Evolutionary conservation across 495 filamentous ascomycete genomes (phyloP).

Genomic region (Chlorociboria aeruginascens): DNA sequence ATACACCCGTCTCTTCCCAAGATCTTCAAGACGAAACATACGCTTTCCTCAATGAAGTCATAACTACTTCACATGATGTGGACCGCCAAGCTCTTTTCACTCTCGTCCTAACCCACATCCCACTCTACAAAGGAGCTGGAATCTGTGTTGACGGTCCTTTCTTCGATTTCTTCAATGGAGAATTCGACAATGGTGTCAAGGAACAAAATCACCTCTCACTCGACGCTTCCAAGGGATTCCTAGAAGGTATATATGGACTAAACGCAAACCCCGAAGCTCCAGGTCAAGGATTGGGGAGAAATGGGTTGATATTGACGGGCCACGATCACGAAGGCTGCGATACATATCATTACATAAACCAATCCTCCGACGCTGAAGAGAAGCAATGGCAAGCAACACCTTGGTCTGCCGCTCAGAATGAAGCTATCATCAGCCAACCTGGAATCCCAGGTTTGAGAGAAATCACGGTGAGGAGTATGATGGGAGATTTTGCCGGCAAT

Average conservation of each 20-base stretch:
- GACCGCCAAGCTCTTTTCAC: conserved; percentile 58
- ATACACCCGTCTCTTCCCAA: conserved; percentile 58
- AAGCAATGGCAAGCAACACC: conserved; percentile 32
- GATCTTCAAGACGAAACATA: conserved; percentile 62
- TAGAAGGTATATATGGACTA: conserved; percentile 72
- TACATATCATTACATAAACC: conserved; percentile 64
- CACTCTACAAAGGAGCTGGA: conserved; percentile 71
- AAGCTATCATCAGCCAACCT: conserved; percentile 21
- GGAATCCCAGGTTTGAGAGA: conserved; percentile 56
- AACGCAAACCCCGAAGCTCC: conserved; percentile 43
- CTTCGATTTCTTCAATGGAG: conserved; percentile 58
- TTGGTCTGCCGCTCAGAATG: conserved; percentile 26
- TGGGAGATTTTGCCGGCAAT: conserved; percentile 86
- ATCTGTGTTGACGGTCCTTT: conserved; percentile 76
- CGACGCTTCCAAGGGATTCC: conserved; percentile 49
- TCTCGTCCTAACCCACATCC: conserved; percentile 82
- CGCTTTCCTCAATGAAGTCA: conserved; percentile 60
- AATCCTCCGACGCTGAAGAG: conserved; percentile 18
- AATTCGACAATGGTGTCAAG: conserved; percentile 54
- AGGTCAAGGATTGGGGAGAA: conserved; percentile 44
- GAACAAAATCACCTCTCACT: conserved; percentile 87
- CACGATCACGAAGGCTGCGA: conserved; percentile 95
- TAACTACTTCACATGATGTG: conserved; percentile 53
- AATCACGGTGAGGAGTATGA: conserved; percentile 95
- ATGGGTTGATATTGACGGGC: conserved; percentile 68